Base-by-base conservation (phyloP, 2,329 filamentous ascomycete genomes). In the Talaromyces sp. region DNA sequence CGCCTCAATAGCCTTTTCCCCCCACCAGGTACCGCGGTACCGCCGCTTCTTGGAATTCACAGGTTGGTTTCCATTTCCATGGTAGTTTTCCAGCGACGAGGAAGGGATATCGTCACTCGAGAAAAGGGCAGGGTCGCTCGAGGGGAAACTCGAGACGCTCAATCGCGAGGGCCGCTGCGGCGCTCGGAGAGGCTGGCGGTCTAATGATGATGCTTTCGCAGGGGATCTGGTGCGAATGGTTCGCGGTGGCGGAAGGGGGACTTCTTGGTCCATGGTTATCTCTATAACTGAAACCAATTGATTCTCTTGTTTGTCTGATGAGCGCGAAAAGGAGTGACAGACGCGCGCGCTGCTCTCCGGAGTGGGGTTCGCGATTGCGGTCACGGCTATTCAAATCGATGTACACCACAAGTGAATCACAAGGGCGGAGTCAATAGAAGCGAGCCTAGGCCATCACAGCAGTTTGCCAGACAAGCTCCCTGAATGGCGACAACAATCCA, bases 51-150 rank as follows among this genome's bases (percentile, higher is more conserved):
- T 61, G 27, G 57, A 55, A 15, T 49, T 58, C 36, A 49, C 62
- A 27, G 52, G 30, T 8, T 60, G 32, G 7, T 47, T 36, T 28
- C 44, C 61, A 57, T 47, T 36, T 33, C 44, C 61, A 57, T 73
- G 63, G 63, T 79, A 80, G 57, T 80, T 79, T 66, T 80, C 78
- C 15, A 79, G 64, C 0, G 76, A 77, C 0, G 77, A 78, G 0
- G 74, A 77, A 13, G 78, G 75, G 55, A 78, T 73, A 57, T 80
- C 78, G 59, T 81, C 78, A 61, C 78, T 80, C 0, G 78, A 80
- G 67, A 81, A 81, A 1, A 80, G 66, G 1, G 78, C 77, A 0
- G 78, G 77, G 57, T 81, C 78, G 58, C 72, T 78, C 0, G 77
- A 79, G 0, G 73, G 75, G 51, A 74, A 72, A 60, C 73, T 75